Evolutionary conservation across 345 rosid genomes (phyloP).

Genomic region (Salix exigua): DNA sequence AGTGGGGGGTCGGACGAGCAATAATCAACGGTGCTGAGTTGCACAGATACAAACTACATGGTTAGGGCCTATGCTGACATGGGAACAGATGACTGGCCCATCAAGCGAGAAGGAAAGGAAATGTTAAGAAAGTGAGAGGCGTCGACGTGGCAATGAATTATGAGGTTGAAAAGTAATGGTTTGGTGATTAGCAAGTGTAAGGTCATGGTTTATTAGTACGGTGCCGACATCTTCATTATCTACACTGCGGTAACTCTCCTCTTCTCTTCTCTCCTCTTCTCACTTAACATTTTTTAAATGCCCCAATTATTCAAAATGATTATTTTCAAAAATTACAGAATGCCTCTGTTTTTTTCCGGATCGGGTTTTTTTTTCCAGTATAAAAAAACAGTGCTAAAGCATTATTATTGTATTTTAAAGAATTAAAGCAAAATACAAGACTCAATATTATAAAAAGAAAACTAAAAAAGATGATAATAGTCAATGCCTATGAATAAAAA

Average conservation of each 20-base stretch:
- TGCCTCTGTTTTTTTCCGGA: too few relatives aligned
- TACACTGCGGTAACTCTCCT: not conserved
- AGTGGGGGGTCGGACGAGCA: not conserved
- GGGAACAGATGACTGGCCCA: not conserved
- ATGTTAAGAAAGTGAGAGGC: not conserved
- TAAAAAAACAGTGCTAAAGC: too few relatives aligned
- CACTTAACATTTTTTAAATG: not conserved
- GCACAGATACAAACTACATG: not conserved
- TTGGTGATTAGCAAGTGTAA: not conserved
- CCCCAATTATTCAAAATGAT: too few relatives aligned
- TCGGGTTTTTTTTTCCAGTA: too few relatives aligned
- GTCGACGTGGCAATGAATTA: not conserved
- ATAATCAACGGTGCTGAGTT: not conserved
- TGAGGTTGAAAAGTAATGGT: not conserved
- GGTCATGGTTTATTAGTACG: not conserved
- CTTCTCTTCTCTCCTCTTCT: not conserved
- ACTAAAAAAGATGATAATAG: too few relatives aligned
- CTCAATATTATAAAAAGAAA: too few relatives aligned
- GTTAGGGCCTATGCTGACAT: not conserved
- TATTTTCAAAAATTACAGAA: too few relatives aligned
- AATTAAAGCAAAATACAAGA: too few relatives aligned
- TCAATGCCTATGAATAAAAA: too few relatives aligned
- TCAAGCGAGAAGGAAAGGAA: not conserved
- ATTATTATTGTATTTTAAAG: too few relatives aligned
- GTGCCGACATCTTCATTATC: not conserved